phyloP scores from a whole-genome alignment of 305 asterid species.

The Andrographis paniculata region DNA sequence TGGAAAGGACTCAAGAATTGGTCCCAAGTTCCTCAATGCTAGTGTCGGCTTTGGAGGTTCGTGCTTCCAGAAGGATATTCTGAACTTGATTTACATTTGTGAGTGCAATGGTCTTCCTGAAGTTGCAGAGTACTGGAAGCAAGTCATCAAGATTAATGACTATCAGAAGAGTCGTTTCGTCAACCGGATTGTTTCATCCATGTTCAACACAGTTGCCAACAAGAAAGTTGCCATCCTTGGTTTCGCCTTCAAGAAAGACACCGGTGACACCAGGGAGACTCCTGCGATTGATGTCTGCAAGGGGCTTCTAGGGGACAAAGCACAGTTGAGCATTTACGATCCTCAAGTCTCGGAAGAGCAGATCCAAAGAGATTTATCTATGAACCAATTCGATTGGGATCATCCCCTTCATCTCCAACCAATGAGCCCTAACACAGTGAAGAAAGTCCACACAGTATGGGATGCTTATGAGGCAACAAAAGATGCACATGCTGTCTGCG shows the following conservation, averaged over 20 bases:
- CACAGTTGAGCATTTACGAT: slow-evolving; percentile 64
- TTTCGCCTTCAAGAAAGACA: no score
- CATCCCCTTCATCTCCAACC: slow-evolving; percentile 86
- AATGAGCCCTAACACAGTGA: slow-evolving; percentile 61
- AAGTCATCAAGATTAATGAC: slow-evolving; percentile 70
- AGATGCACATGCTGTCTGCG: slow-evolving; percentile 70
- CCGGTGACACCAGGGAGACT: slow-evolving; percentile 70
- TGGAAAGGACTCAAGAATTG: slow-evolving; percentile 64
- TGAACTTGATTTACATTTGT: no score
- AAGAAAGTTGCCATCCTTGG: slow-evolving; percentile 65
- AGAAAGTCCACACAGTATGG: slow-evolving; percentile 65
- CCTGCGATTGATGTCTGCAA: slow-evolving; percentile 70
- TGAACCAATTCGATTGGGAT: slow-evolving; percentile 86
- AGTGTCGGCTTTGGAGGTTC: slow-evolving; percentile 79
- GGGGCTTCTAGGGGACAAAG: slow-evolving; percentile 67
- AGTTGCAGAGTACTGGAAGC: slow-evolving; percentile 76
- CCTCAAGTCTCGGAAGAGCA: slow-evolving; percentile 84
- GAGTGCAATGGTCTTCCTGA: no score
- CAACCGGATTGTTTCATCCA: slow-evolving; percentile 57
- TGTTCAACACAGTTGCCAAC: slow-evolving; percentile 74
- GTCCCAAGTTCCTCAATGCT: slow-evolving; percentile 63
- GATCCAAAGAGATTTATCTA: slow-evolving; percentile 65
- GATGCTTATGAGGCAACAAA: slow-evolving; percentile 69
- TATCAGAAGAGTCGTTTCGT: slow-evolving; percentile 66
- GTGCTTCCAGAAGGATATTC: no score